Evolutionary conservation across 2,329 filamentous ascomycete genomes (phyloP), one percentile per base, ranked within the genome.

Genomic region (Colletotrichum sp.): DNA sequence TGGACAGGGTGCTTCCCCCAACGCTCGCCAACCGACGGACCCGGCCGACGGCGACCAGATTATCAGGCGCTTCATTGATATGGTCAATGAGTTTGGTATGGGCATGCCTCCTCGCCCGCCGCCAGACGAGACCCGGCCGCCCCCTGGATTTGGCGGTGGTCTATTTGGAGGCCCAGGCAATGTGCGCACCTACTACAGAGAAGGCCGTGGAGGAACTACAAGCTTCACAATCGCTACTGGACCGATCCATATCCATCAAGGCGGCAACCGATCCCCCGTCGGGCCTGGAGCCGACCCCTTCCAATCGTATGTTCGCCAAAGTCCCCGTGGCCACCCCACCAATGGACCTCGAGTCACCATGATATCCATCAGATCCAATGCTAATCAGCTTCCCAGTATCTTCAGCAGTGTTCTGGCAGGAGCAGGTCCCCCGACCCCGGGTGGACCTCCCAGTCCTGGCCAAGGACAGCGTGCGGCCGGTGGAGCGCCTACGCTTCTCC

Each of bases 161-260:
- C 66, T 78, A 18, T 80, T 79, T 75, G 79, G 79, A n/a, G 75
- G 78, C 8, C 79, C 82, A 13, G 83, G 78, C 13, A 79, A 88
- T 52, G 85, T 85, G 30, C 83, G 82, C 8, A 83, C 86, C 36
- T 85, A 85, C 72, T 82, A 86, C 73, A 80, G 84, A 76, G 76
- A 85, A 70, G 83, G 84, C 9, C 75, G 71, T 44, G 84, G 83
- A n/a, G 86, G 87, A 9, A 84, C 86, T 16, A 86, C 88, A 5
- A 89, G 86, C 36, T 86, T 90, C 71, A 90, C 89, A 15, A 88
- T 90, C 69, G 86, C 87, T 39, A 86, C 86, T 26, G 85, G 83
- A 18, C 82, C 86, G 30, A 72, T 83, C 9, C 77, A 81, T 18
- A 62, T 75, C 10, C 39, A 78, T n/a, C 78, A 77, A 60, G 75